Conservation (phyloP, 2,329 filamentous ascomycete species). For the Pseudopithomyces chartarum region DNA sequence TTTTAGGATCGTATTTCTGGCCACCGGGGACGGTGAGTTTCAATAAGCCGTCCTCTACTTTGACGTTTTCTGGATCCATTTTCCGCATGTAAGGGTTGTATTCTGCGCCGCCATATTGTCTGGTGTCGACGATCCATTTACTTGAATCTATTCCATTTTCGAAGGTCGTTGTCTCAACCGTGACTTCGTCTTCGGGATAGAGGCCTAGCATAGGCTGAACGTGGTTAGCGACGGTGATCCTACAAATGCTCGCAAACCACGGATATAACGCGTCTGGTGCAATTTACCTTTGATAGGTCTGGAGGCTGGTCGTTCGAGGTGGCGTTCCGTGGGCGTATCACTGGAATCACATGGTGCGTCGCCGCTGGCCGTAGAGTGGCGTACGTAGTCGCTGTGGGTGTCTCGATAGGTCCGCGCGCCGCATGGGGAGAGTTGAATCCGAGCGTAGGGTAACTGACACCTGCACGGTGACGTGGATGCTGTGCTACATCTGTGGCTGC, state of each 20-base stretch:
- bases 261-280: background rate
- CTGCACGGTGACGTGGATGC: background rate
- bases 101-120: slow-evolving; percentile 2
- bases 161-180: slow-evolving; percentile 5
- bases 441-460: slow-evolving; percentile 1
- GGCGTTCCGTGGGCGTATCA: background rate
- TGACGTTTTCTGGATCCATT: slow-evolving; percentile 2
- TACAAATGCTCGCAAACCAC: background rate
- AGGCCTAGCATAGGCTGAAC: slow-evolving; percentile 3
- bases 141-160: slow-evolving; percentile 5
- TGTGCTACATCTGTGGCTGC: background rate
- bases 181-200: slow-evolving; percentile 3
- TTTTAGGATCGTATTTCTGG: slow-evolving; percentile 3
- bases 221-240: background rate
- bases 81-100: slow-evolving; percentile 5
- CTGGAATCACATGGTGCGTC: background rate
- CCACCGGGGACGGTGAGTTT: slow-evolving; percentile 6
- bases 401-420: background rate
- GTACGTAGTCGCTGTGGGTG: background rate
- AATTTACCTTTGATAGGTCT: slow-evolving; percentile 1
- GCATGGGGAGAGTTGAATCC: slow-evolving; percentile 1
- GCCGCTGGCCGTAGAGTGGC: background rate
- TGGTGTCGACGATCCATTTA: slow-evolving; percentile 6
- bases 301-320: slow-evolving; percentile 1
- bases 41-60: background rate